Evolutionary conservation across 129 eudicot genomes (phyloP).

Genomic region (Artemisia annua): DNA sequence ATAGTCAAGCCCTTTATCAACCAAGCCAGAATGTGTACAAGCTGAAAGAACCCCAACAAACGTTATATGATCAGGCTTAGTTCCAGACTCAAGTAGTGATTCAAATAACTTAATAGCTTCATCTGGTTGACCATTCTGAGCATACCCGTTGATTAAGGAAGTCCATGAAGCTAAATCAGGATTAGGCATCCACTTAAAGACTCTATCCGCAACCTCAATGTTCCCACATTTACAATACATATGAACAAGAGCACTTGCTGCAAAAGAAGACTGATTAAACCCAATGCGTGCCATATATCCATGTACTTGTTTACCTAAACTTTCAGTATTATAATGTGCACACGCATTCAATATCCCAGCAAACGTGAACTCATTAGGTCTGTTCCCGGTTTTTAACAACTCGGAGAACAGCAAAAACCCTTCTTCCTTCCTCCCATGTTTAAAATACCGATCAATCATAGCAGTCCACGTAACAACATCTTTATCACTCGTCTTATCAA

Average conservation of each 20-base stretch:
- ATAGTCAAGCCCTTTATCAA: constrained; percentile 55
- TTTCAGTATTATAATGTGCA: constrained; percentile 47
- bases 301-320: constrained; percentile 60
- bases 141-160: constrained; percentile 59
- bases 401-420: constrained; percentile 54
- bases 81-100: constrained; percentile 46
- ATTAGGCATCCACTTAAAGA: constrained; percentile 40
- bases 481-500: constrained; percentile 45
- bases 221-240: constrained; percentile 68
- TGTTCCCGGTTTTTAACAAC: constrained; percentile 43
- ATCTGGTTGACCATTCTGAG: constrained; percentile 58
- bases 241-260: constrained; percentile 66
- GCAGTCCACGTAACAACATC: constrained; percentile 67
- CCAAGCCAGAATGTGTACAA: constrained; percentile 70
- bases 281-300: constrained; percentile 62
- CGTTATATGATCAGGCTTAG: constrained; percentile 57
- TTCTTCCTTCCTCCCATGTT: constrained; percentile 53
- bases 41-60: constrained; percentile 75
- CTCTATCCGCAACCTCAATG: constrained; percentile 42
- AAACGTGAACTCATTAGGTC: constrained; percentile 70
- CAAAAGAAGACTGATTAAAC: constrained; percentile 52
- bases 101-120: constrained; percentile 59
- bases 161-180: constrained; percentile 76
- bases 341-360: constrained; percentile 63
- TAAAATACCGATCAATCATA: constrained; percentile 69